Evolutionary conservation across 2,329 filamentous ascomycete genomes (phyloP), one percentile per base, ranked within the genome.

Genomic region (Capronia coronata): DNA sequence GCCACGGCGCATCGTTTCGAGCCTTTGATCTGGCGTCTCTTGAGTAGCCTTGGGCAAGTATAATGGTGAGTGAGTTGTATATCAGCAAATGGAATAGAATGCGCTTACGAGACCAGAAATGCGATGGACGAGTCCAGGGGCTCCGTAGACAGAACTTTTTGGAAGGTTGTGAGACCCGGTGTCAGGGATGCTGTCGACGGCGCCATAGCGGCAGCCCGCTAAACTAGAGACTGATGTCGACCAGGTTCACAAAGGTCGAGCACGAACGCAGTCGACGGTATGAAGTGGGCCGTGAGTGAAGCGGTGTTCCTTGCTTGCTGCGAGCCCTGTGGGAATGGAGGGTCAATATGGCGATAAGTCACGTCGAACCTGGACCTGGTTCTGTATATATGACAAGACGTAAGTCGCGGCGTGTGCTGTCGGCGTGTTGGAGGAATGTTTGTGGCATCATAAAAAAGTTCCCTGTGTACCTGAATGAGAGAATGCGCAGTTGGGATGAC

Each of bases 1-100:
- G 90, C 90, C 51, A 93, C 82, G 49, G 93, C 93, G 70, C 90
- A 96, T 67, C 86, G 81, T 67, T 93, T 82, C 40, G 90, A 87
- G 58, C 87, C 87, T 54, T 80, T 81, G 63, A 98, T 94, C 65
- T 97, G 91, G 61, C 90, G 78, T 65, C 90, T 78, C 69, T 95
- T 96, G 58, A 98, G 78, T 16, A 96, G 82, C 45, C 87, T 93
- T 61, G 21, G 37, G 18, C 48, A 39, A 52, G 44, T 34, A 14
- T 13, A n/a, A n/a, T n/a, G n/a, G n/a, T n/a, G 18, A 10, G 27
- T 32, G 7, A 21, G n/a, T 37, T 5, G 14, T 3, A 37, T 19
- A 8, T 16, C 6, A 37, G 6, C 5, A n/a, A 14, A 30, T 9
- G 23, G 14, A 14, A 13, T 11, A 23, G 11, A 37, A 2, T 37